phyloP scores from a whole-genome alignment of 2,329 filamentous ascomycete species.

The Trichophyton verrucosum region DNA sequence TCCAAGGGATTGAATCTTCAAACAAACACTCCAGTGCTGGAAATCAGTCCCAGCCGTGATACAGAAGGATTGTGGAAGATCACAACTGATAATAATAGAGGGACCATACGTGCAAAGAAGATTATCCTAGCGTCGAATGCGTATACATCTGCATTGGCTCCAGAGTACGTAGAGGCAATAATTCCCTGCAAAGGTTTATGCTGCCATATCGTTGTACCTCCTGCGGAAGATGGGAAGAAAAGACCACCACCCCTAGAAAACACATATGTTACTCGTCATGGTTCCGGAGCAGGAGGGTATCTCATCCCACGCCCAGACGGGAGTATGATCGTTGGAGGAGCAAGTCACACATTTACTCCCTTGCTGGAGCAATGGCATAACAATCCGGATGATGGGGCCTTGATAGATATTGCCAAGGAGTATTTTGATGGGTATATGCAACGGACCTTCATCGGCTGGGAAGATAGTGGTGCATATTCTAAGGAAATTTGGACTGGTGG shows the following conservation, averaged over 20 bases:
- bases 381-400: slow-evolving; percentile 35
- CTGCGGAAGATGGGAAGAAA: background rate
- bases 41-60: slow-evolving; percentile 19
- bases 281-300: slow-evolving; percentile 50
- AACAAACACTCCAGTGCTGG: slow-evolving; percentile 38
- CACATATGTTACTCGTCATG: slow-evolving; percentile 52
- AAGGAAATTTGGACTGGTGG: slow-evolving; percentile 27
- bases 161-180: slow-evolving; percentile 56
- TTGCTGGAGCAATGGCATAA: slow-evolving; percentile 34
- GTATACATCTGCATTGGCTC: slow-evolving; percentile 66
- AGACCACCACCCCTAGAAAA: slow-evolving; percentile 22
- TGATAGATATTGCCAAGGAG: slow-evolving; percentile 35
- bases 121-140: slow-evolving; percentile 73
- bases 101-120: slow-evolving; percentile 48
- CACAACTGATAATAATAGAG: slow-evolving; percentile 48
- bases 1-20: slow-evolving; percentile 40
- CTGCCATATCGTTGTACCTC: slow-evolving; percentile 22
- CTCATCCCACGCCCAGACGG: slow-evolving; percentile 48
- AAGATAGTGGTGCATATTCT: slow-evolving; percentile 21
- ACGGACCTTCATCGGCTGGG: slow-evolving; percentile 26
- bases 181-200: slow-evolving; percentile 57
- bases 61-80: slow-evolving; percentile 43
- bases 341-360: slow-evolving; percentile 34
- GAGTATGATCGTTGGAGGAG: slow-evolving; percentile 51
- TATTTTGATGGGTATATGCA: slow-evolving; percentile 31